phyloP scores from a whole-genome alignment of 2,329 filamentous ascomycete genomes.

The Sarocladium kiliense region DNA sequence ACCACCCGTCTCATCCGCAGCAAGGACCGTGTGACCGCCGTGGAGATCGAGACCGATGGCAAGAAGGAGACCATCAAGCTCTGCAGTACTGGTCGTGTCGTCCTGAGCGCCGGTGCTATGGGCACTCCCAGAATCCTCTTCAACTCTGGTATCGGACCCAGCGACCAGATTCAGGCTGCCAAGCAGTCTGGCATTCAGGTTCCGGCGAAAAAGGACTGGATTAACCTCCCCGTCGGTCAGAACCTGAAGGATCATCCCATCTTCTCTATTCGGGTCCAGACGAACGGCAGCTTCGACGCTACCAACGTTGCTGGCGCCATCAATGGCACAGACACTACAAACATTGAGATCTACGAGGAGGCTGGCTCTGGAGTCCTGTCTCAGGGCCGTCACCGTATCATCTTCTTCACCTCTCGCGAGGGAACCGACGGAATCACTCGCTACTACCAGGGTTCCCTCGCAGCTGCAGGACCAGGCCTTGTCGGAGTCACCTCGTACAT shows the following conservation, averaged over 20 bases:
- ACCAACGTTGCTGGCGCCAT: constrained; percentile 19
- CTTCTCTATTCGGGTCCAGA: background rate
- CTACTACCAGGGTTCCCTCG: constrained; percentile 41
- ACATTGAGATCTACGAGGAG: constrained; percentile 25
- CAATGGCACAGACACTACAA: constrained; percentile 22
- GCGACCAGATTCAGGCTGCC: constrained; percentile 43
- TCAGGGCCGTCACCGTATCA: constrained; percentile 40
- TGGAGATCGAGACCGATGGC: constrained; percentile 55
- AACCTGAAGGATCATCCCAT: constrained; percentile 45
- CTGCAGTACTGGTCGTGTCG: constrained; percentile 48
- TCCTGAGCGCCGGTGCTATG: constrained; percentile 62
- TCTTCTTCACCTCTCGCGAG: constrained; percentile 40
- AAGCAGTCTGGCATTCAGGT: constrained; percentile 45
- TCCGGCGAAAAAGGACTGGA: constrained; percentile 46
- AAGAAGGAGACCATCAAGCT: constrained; percentile 53
- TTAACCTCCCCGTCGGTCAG: constrained; percentile 52
- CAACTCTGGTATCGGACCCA: constrained; percentile 55
- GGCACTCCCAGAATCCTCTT: constrained; percentile 63
- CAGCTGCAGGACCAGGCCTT: constrained; percentile 33
- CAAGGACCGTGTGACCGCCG: constrained; percentile 55
- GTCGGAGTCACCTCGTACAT: constrained; percentile 45
- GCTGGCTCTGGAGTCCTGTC: constrained; percentile 34
- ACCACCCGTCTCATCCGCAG: constrained; percentile 62
- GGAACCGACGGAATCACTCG: constrained; percentile 32
- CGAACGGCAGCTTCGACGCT: constrained; percentile 18